phyloP scores from a whole-genome alignment of 768 basidiomycete genomes.

The Xanthoconium purpureum region DNA sequence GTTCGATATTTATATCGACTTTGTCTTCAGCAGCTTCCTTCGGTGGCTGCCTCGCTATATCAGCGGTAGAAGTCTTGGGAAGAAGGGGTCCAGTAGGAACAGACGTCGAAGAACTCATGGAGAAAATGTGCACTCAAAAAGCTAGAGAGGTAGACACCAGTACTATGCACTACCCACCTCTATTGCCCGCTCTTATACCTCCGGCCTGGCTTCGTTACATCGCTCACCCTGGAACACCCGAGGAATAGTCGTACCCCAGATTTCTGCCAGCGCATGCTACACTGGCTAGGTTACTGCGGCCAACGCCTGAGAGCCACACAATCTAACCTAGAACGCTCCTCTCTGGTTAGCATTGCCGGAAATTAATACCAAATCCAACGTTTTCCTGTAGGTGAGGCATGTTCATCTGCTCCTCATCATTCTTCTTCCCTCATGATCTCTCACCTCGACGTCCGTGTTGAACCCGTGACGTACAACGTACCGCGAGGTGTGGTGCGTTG shows the following conservation, averaged over 20 bases:
- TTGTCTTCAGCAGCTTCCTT: constrained; percentile 5
- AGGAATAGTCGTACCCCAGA: background rate
- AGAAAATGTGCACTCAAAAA: constrained; percentile 6
- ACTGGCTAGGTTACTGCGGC: constrained; percentile 1
- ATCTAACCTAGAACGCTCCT: background rate
- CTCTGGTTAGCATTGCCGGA: constrained; percentile 3
- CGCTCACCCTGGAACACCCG: background rate
- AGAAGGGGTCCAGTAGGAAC: background rate
- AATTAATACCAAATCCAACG: constrained; percentile 2
- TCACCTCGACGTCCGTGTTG: constrained; percentile 6
- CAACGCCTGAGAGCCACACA: background rate
- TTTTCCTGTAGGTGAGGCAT: constrained; percentile 13
- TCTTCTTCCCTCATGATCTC: background rate
- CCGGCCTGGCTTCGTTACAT: constrained; percentile 1
- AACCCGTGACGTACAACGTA: background rate
- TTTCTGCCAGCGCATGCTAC: background rate
- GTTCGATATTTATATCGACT: constrained; percentile 32
- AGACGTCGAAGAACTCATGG: constrained; percentile 1
- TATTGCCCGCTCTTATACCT: constrained; percentile 19
- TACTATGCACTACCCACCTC: constrained; percentile 3
- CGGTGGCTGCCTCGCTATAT: background rate
- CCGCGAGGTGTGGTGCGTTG: background rate
- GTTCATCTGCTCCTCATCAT: constrained; percentile 12
- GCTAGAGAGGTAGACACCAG: background rate
- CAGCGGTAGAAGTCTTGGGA: background rate